Percentiles rank a stretch among this genome's conserved stretches.
phyloP scores from a whole-genome alignment of 1,139 yeast genomes.

The Candida pseudocylindracea region DNA sequence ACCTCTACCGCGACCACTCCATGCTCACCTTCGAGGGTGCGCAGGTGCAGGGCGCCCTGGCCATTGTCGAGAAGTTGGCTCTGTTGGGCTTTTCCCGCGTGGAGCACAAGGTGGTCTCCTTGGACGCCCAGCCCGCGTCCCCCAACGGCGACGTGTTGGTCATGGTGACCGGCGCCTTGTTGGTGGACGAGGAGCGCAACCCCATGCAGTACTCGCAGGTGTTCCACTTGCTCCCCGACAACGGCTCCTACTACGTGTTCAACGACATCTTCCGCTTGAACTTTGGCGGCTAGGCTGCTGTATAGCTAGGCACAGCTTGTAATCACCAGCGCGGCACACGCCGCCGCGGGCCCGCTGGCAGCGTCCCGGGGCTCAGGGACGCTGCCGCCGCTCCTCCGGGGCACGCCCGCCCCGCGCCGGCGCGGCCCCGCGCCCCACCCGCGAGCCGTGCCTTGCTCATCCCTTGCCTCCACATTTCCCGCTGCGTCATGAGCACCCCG shows the following conservation, averaged over 20 bases:
- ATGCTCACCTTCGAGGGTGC: slow-evolving; percentile 94
- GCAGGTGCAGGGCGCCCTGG: slow-evolving; percentile 86
- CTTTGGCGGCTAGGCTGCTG: slow-evolving; percentile 7
- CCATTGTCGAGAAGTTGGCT: slow-evolving; percentile 73
- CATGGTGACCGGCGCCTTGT: slow-evolving; percentile 92
- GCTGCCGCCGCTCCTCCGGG: too few relatives aligned
- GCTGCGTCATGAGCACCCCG: too few relatives aligned
- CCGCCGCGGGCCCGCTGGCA: too few relatives aligned
- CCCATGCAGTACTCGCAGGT: slow-evolving; percentile 95
- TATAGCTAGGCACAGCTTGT: too few relatives aligned
- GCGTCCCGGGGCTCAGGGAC: too few relatives aligned
- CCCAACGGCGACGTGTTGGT: slow-evolving; percentile 87
- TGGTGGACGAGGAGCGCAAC: slow-evolving; percentile 84
- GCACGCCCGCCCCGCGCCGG: too few relatives aligned
- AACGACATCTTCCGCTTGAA: slow-evolving; percentile 93
- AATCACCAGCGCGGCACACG: too few relatives aligned
- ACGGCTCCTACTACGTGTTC: slow-evolving; percentile 74
- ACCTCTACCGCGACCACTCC: slow-evolving; percentile 87
- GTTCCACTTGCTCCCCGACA: slow-evolving; percentile 90
- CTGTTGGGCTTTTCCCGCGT: slow-evolving; percentile 84
- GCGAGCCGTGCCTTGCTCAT: too few relatives aligned
- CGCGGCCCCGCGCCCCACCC: too few relatives aligned
- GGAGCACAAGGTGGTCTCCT: slow-evolving; percentile 76
- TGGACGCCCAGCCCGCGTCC: slow-evolving; percentile 96
- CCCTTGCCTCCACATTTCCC: too few relatives aligned